A percentile compares a stretch with the other conserved stretches of the same genome.
phyloP scores from a whole-genome alignment of 164 flowering plant species.

The Saururus chinensis region DNA sequence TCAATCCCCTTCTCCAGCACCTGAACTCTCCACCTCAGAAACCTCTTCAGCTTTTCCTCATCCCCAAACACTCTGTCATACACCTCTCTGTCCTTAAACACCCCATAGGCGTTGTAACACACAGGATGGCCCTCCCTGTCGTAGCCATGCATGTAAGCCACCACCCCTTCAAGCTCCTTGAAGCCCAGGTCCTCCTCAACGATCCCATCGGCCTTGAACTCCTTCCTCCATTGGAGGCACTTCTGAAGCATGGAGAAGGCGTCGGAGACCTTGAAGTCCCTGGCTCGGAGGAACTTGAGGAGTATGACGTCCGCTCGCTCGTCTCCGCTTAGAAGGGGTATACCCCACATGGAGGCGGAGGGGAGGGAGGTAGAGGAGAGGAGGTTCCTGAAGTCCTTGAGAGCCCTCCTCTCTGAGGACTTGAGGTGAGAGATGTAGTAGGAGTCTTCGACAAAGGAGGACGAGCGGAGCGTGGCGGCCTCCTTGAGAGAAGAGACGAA shows the following conservation, averaged over 20 bases:
- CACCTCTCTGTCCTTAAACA: conserved; percentile 75
- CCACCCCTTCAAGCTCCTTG: conserved; percentile 73
- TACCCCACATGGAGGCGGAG: conserved; percentile 64
- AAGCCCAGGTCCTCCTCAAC: conserved; percentile 72
- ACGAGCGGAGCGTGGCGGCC: conserved; percentile 38
- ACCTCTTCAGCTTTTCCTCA: conserved; percentile 70
- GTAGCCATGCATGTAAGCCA: conserved; percentile 60
- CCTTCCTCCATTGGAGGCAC: conserved; percentile 61
- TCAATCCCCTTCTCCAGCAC: conserved; percentile 78
- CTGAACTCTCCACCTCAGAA: conserved; percentile 94
- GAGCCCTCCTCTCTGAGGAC: conserved; percentile 55
- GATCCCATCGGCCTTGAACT: conserved; percentile 57
- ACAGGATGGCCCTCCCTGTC: conserved; percentile 86
- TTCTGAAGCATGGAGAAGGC: conserved; percentile 55
- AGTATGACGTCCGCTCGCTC: conserved; percentile 72
- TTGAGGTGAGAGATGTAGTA: conserved; percentile 60
- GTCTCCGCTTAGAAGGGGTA: conserved; percentile 36
- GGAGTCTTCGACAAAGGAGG: conserved; percentile 78
- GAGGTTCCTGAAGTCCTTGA: conserved; percentile 50
- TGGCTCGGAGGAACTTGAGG: conserved; percentile 75
- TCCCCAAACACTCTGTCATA: conserved; percentile 81
- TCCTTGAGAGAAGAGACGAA: conserved; percentile 60
- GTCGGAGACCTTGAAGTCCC: conserved; percentile 66
- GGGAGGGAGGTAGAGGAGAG: conserved; percentile 21
- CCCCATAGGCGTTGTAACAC: conserved; percentile 91